These are phyloP conservation scores for Rhytidhysteron rufulum DNA, from an alignment of 2,329 filamentous ascomycete species.

Conservation along the genomic window DNA sequence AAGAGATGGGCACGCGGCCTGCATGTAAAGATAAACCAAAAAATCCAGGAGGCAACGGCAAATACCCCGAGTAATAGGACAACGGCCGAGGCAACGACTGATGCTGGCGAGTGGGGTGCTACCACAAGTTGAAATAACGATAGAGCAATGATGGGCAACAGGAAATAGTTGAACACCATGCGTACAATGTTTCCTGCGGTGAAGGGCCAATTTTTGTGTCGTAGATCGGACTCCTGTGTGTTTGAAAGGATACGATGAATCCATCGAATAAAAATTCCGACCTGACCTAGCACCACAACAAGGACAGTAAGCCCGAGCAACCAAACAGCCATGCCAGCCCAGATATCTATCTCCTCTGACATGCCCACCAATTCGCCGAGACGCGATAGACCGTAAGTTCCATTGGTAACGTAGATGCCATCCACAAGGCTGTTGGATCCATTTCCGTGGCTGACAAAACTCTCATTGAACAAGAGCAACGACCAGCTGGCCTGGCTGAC, in stretches of 20 bases:
- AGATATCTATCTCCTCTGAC: constrained; percentile 71
- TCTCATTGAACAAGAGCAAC: constrained; percentile 86
- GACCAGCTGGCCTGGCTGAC: constrained; percentile 89
- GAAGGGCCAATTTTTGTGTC: constrained; percentile 89
- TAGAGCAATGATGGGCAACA: constrained; percentile 79
- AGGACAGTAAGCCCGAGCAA: constrained; percentile 70
- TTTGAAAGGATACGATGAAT: constrained; percentile 66
- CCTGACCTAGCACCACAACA: constrained; percentile 67
- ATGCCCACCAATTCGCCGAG: constrained; percentile 82
- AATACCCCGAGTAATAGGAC: constrained; percentile 70
- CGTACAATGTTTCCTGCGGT: constrained; percentile 58
- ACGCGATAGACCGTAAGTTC: constrained; percentile 72
- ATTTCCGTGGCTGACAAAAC: constrained; percentile 67
- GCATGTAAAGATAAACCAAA: constrained; percentile 74
- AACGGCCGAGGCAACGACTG: constrained; percentile 70
- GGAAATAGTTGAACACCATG: constrained; percentile 87
- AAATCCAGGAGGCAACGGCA: constrained; percentile 71
- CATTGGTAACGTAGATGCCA: constrained; percentile 80
- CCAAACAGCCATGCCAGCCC: constrained; percentile 93
- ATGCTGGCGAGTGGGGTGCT: constrained; percentile 62
- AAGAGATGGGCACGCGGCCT: constrained; percentile 84
- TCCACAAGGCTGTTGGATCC: constrained; percentile 69
- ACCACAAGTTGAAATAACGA: constrained; percentile 91
- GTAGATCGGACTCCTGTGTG: constrained; percentile 78
- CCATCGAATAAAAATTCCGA: constrained; percentile 75